Conservation (phyloP, 139 green algal species). For the Dunaliella primolecta region DNA sequence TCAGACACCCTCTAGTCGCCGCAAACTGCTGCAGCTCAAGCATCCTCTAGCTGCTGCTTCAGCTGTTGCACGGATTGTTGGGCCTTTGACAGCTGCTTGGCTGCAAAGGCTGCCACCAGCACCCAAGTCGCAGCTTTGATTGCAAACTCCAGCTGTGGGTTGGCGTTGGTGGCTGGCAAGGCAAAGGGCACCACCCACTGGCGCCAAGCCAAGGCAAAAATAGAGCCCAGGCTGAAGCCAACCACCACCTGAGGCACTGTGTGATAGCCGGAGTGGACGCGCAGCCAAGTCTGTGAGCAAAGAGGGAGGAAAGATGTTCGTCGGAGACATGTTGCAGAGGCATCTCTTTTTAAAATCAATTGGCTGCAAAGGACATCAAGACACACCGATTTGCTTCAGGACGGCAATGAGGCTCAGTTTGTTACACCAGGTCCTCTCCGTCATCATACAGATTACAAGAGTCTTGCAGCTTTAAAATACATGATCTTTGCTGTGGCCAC, state of each 20-base stretch:
- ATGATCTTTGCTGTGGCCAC: too few relatives aligned
- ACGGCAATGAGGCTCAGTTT: too few relatives aligned
- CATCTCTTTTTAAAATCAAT: too few relatives aligned
- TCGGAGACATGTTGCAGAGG: not conserved
- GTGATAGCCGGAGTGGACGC: not conserved
- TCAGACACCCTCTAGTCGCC: too few relatives aligned
- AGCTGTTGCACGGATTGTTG: not conserved
- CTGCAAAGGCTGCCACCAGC: not conserved
- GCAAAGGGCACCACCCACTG: slow-evolving; percentile 88
- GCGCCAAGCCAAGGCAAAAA: slow-evolving; percentile 76
- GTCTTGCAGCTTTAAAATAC: too few relatives aligned
- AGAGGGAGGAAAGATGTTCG: slow-evolving; percentile 1
- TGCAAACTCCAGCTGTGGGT: not conserved
- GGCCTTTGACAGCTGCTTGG: not conserved
- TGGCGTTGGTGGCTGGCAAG: not conserved
- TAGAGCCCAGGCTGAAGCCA: slow-evolving; percentile 93
- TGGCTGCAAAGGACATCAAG: too few relatives aligned
- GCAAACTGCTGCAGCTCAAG: too few relatives aligned
- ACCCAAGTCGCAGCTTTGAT: not conserved
- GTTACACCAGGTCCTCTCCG: too few relatives aligned
- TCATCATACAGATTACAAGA: too few relatives aligned
- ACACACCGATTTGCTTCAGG: too few relatives aligned
- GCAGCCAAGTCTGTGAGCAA: not conserved
- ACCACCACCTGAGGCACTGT: slow-evolving; percentile 69
- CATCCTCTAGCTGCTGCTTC: not conserved